Evolutionary conservation across 2,329 filamentous ascomycete genomes (phyloP), one percentile per base, ranked within the genome.

Genomic region (Claviceps capensis): DNA sequence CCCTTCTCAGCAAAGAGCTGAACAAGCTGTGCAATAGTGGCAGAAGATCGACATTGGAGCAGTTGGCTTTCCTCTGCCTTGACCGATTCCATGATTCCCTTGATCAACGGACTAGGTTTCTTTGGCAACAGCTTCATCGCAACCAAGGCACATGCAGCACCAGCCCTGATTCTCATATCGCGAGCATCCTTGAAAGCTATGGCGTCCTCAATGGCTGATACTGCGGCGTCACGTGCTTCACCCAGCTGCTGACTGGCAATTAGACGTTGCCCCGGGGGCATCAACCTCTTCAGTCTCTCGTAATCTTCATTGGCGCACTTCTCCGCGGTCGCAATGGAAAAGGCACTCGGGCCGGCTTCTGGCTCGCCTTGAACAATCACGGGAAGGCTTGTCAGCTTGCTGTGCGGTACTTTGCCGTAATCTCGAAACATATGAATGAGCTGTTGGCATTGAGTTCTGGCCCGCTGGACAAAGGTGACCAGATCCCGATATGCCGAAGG

Each of bases 61-160:
- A 93, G 87, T 30, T 85, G 69, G 61, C 94, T 97, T 61, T 96
- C 93, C 64, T 98, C 94, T 40, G 82, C 83, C 69, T 97, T 98
- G 63, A 98, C 80, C 62, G 91, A 97, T 66, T 98, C 93, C 93
- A 98, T 98, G 68, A 98, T 86, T 2, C 83, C 88, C 69, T 95
- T 96, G 70, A 98, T 98, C 13, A 95, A 81, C 17, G 84, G 80
- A 55, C 88, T 89, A 9, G 91, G 89, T 65, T 95, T 97, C 78
- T 95, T 97, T 0, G 94, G 91, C 9, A 96, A 77, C 34, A 86
- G 77, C 53, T 83, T 81, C 70, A 97, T 83, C n/a, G 89, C 85
- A 48, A 98, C 86, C 52, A 97, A 71, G 11, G 90, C 90, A 57
- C 87, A 88, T 11, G 91, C 88, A 19, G 89, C 87, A 6, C 88